Evolutionary conservation across 352 stramenopile genomes (phyloP), one percentile per base, ranked within the genome.

Genomic region (Pythium catenulatum): DNA sequence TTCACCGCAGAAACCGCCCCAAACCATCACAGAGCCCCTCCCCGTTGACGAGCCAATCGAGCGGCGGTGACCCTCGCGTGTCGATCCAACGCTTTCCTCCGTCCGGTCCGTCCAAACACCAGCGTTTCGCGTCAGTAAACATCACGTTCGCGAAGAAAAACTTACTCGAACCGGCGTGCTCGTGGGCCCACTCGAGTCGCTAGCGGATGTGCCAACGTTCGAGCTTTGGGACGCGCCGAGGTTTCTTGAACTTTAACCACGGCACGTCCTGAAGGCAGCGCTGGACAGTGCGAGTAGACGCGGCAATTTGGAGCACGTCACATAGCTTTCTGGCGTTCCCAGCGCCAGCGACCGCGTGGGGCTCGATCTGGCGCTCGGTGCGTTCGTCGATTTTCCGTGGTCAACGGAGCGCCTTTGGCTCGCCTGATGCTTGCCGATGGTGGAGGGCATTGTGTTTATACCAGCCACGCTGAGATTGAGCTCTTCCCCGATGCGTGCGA

Each of bases 221-320:
- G 11, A 69, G 58, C 58, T 45, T 69, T n/a, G 58, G 58, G 25
- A 14, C 30, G 19, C 30, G 19, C 17, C 58, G 19, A 19, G 25
- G 19, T 32, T 69, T 69, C 58, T 69, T 69, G 34, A 69, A 69
- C 30, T 69, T 69, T 14, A 69, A 11, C 58, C 58, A 69, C 14
- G 58, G 34, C 9, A 69, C 58, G 13, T 36, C 58, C 58, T 69
- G 58, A 32, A 69, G 14, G 30, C n/a, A 37, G 58, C 58, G 58
- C 34, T 69, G 58, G 27, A 69, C 58, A 39, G 58, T 69, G 25
- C 58, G 58, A 19, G 25, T 13, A 25, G 27, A 37, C 58, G 34
- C 58, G 11, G 27, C 34, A 8, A 69, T 17, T 39, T 69, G 17
- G 27, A 69, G 25, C 34, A 45, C 14, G 27, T 69, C 58, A 39